Percentiles rank a stretch among this genome's conserved stretches.
These are phyloP conservation scores for Trichosporon sp. DNA, from an alignment of 1,284 basidiomycete species.

Conservation along the genomic window DNA sequence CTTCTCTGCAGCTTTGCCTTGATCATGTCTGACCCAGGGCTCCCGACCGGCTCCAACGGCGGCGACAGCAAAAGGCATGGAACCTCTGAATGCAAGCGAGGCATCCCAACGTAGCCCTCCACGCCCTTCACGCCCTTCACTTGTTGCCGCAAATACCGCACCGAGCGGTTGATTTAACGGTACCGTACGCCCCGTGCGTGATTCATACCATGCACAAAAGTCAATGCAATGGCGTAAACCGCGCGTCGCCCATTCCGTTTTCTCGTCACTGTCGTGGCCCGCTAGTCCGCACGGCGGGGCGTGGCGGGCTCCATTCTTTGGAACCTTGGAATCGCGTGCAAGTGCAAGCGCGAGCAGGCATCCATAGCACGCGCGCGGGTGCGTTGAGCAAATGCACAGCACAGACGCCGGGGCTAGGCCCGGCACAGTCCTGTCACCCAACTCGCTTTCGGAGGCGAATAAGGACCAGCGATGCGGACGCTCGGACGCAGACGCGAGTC, in stretches of 20 bases:
- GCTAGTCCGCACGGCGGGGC: too few species aligned
- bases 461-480: too few species aligned
- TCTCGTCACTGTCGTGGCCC: background rate
- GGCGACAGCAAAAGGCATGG: background rate
- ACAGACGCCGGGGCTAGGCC: background rate
- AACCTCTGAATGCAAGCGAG: background rate
- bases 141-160: background rate
- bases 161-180: background rate
- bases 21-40: too few species aligned
- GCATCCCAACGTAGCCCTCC: background rate
- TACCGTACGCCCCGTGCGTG: background rate
- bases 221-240: background rate
- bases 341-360: background rate
- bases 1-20: too few species aligned
- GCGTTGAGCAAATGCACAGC: background rate
- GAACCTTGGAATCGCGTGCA: too few species aligned
- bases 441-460: too few species aligned
- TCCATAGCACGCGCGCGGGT: background rate
- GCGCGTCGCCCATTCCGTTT: slow-evolving; percentile 2
- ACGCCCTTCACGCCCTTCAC: too few species aligned
- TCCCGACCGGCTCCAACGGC: too few species aligned
- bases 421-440: too few species aligned
- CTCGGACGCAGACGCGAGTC: too few species aligned
- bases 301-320: too few species aligned
- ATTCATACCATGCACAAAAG: background rate